phyloP scores from a whole-genome alignment of 2,329 filamentous ascomycete species.

The Diaporthe velutina region DNA sequence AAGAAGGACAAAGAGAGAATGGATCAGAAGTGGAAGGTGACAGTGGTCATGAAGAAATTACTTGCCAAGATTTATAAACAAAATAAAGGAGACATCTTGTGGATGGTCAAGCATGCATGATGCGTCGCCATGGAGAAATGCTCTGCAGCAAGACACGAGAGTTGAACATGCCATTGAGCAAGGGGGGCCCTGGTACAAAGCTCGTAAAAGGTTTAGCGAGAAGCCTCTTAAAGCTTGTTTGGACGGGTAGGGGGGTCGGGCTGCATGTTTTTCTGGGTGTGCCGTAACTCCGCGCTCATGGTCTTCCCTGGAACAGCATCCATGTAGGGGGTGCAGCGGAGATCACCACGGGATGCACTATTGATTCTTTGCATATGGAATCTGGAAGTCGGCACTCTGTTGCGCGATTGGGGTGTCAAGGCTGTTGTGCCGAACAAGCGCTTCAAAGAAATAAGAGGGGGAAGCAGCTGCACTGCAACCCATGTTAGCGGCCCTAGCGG shows the following conservation, averaged over 20 bases:
- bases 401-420: not conserved
- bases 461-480: too few relatives aligned
- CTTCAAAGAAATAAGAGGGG: too few relatives aligned
- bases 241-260: not conserved
- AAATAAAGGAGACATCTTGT: not conserved
- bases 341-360: not conserved
- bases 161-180: not conserved
- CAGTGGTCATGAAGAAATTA: not conserved
- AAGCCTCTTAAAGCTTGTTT: constrained; percentile 6
- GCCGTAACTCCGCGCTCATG: not conserved
- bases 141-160: constrained; percentile 1
- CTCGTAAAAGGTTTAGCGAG: constrained; percentile 10
- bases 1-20: not conserved
- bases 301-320: not conserved
- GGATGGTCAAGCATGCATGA: constrained; percentile 1
- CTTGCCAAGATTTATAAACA: not conserved
- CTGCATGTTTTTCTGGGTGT: not conserved
- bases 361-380: not conserved
- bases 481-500: too few relatives aligned
- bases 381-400: not conserved
- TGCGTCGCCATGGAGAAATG: not conserved
- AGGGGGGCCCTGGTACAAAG: not conserved
- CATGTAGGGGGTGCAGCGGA: constrained; percentile 7
- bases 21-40: not conserved
- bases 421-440: too few relatives aligned